Evolutionary conservation across 768 basidiomycete species (phyloP).

Genomic region (Auriculariales sp.): DNA sequence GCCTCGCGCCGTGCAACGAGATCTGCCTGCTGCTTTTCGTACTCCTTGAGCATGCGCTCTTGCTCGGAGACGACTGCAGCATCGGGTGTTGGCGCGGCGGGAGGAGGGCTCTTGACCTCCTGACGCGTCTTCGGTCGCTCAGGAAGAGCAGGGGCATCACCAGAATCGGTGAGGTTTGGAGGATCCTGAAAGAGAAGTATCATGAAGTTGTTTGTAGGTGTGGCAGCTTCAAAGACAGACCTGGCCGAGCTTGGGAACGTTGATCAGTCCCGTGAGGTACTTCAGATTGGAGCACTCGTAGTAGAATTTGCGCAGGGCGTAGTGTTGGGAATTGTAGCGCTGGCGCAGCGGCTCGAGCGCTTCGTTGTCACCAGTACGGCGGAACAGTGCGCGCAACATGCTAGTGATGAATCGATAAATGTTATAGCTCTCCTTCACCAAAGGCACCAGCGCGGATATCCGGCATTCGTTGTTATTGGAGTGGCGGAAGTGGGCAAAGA

Average conservation of each 20-base stretch:
- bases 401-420: conserved; percentile 98
- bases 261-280: conserved; percentile 92
- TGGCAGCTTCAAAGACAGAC: conserved; percentile 25
- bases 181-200: conserved; percentile 53
- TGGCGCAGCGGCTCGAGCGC: conserved; percentile 78
- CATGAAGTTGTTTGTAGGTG: conserved; percentile 1
- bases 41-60: conserved; percentile 85
- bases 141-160: conserved; percentile 66
- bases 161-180: conserved; percentile 80
- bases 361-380: conserved; percentile 85
- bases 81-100: conserved; percentile 56
- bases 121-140: conserved; percentile 54
- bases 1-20: conserved; percentile 67
- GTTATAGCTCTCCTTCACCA: conserved; percentile 98
- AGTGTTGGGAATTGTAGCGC: conserved; percentile 83
- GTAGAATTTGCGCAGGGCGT: conserved; percentile 91
- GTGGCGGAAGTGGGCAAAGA: conserved; percentile 86
- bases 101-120: conserved; percentile 37
- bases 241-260: conserved; percentile 92
- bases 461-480: conserved; percentile 94
- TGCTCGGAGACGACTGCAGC: conserved; percentile 73
- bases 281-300: conserved; percentile 99
- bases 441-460: conserved; percentile 87
- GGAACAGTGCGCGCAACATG: conserved; percentile 95
- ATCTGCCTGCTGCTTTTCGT: conserved; percentile 88